Evolutionary conservation across 2,329 filamentous ascomycete genomes (phyloP), one percentile per base, ranked within the genome.

Genomic region (Neonectria sp.): DNA sequence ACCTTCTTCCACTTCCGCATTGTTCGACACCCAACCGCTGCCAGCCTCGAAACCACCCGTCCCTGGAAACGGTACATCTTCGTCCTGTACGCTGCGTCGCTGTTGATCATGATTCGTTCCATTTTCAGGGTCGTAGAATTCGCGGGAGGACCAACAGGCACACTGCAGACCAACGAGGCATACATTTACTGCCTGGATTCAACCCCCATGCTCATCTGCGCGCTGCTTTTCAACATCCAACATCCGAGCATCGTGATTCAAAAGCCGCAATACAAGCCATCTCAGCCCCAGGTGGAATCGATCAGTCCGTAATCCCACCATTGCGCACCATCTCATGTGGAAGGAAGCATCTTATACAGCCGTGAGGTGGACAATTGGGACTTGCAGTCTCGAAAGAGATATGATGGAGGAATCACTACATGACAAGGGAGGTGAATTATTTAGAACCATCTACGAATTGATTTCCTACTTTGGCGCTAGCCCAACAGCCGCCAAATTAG

Each of bases 1-100:
- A 65, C 80, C 1, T 66, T 84, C 0, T 88, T 88, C 75, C 83
- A 89, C 66, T 65, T 58, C 63, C 21, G 68, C 37, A 58, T 58
- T 13, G 55, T 46, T 9, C 55, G 43, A 37, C 9, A 69, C 3
- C 70, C 73, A 17, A 11, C 2, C 6, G 24, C 24, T 79, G 9
- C 65, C 74, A 1, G 21, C 9, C 12, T 55, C 7, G 17, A 24
- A 9, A 27, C 33, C 2, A 31, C 2, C 6, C 7, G 21, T 13
- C n/a, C 57, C 3, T 84, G 82, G 82, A 64, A 72, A 62, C 72
- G 73, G 57, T 73, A 77, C 51, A 73, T 83, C 0, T 43, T 49
- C 11, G 77, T 80, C 51, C 74, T 84, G 12, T 83, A 84, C 64
- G 65, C 65, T 17, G 76, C 77, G 2, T 81, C 78, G 13, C 60